Evolutionary conservation across 2,329 filamentous ascomycete species (phyloP).

Genomic region (Calonectria ilicicola): DNA sequence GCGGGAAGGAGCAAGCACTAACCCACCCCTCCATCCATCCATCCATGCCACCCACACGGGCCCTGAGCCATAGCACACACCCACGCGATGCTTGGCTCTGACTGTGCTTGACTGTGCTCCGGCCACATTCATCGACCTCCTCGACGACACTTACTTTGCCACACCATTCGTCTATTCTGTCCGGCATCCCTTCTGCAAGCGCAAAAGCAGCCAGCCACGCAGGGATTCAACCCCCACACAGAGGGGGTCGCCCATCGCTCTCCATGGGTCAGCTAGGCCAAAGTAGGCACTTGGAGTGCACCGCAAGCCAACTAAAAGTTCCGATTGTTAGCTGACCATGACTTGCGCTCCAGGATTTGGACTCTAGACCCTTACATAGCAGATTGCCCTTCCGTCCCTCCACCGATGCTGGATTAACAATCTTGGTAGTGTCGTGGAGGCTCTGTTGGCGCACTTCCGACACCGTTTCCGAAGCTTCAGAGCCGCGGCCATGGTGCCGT

Average conservation of each 20-base stretch:
- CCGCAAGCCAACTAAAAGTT: constrained; percentile 16
- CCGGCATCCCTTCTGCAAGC: not conserved
- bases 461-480: constrained; percentile 2
- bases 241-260: constrained; percentile 23
- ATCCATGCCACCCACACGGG: constrained; percentile 7
- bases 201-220: constrained; percentile 8
- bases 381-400: constrained; percentile 9
- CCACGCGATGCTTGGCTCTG: not conserved
- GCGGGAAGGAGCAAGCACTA: constrained; percentile 19
- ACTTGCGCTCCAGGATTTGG: not conserved
- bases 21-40: constrained; percentile 5
- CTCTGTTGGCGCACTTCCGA: not conserved
- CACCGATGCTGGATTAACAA: not conserved
- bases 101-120: constrained; percentile 5
- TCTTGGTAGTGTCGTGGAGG: not conserved
- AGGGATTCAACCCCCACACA: constrained; percentile 17
- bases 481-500: not conserved
- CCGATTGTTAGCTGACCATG: constrained; percentile 2
- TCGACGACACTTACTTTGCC: not conserved
- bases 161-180: not conserved
- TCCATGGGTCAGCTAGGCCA: constrained; percentile 21
- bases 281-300: constrained; percentile 22
- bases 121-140: not conserved
- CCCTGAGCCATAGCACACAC: constrained; percentile 6
- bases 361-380: not conserved